These are phyloP conservation scores for Umbilicaria muhlenbergii DNA, from an alignment of 495 filamentous ascomycete species.

Conservation along the genomic window DNA sequence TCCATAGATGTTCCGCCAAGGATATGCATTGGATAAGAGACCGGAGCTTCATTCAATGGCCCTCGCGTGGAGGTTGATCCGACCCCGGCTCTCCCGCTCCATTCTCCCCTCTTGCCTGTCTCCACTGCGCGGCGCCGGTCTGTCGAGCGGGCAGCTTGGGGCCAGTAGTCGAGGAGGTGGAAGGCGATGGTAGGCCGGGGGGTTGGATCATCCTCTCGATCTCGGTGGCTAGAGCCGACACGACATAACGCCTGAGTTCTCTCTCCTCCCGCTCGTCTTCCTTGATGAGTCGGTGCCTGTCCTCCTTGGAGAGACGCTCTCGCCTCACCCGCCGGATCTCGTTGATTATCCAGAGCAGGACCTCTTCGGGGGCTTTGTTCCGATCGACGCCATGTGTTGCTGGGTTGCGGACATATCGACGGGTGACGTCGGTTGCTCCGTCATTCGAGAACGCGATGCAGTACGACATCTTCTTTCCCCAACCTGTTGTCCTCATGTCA, in stretches of 20 bases:
- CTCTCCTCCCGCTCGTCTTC: slow-evolving; percentile 78
- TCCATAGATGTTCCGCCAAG: too few relatives aligned
- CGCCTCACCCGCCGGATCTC: slow-evolving; percentile 78
- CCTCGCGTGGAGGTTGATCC: not conserved
- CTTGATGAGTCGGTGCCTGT: slow-evolving; percentile 66
- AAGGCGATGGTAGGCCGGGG: not conserved
- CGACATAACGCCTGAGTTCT: slow-evolving; percentile 64
- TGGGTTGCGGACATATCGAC: slow-evolving; percentile 83
- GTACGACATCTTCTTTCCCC: slow-evolving; percentile 90
- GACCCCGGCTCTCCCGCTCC: not conserved
- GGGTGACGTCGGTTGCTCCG: slow-evolving; percentile 87
- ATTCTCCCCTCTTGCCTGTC: slow-evolving; percentile 5
- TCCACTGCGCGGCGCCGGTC: slow-evolving; percentile 9
- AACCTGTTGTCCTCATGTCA: slow-evolving; percentile 31
- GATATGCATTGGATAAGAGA: too few relatives aligned
- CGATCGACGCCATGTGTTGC: slow-evolving; percentile 55
- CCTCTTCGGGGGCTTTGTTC: slow-evolving; percentile 67
- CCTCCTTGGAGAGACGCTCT: slow-evolving; percentile 60
- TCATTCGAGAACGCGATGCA: slow-evolving; percentile 95
- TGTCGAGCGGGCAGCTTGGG: slow-evolving; percentile 8
- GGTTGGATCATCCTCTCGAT: slow-evolving; percentile 37
- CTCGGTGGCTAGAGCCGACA: slow-evolving; percentile 50
- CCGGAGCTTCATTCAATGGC: not conserved
- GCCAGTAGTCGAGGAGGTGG: slow-evolving; percentile 1
- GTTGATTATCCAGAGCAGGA: slow-evolving; percentile 71